Conservation (phyloP, 805 yeast species). For the Suhomyces sp. region DNA sequence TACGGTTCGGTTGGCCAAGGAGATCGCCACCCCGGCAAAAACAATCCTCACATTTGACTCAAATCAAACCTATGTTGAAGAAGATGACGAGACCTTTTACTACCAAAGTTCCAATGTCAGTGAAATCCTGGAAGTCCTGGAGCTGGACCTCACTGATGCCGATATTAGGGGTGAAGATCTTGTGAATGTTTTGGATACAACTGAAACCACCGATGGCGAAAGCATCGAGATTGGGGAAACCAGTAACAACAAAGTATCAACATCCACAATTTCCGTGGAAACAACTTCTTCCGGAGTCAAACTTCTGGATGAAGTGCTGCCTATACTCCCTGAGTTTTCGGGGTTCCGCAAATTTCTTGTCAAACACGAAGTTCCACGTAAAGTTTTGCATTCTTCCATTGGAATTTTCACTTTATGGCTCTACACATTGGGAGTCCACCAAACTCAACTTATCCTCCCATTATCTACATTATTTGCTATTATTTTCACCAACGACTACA, state of each 20-base stretch:
- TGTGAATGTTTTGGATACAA: slow-evolving; percentile 3
- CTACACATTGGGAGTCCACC: slow-evolving; percentile 61
- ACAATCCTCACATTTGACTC: slow-evolving; percentile 20
- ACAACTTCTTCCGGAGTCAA: background rate
- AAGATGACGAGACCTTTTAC: slow-evolving; percentile 39
- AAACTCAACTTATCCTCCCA: slow-evolving; percentile 57
- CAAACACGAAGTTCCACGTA: slow-evolving; percentile 88
- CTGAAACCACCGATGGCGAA: slow-evolving; percentile 2
- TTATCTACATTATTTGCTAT: slow-evolving; percentile 53
- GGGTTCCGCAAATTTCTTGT: slow-evolving; percentile 45
- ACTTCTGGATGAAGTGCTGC: background rate
- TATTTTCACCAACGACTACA: slow-evolving; percentile 61
- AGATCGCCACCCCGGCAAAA: slow-evolving; percentile 6
- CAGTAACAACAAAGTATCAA: background rate
- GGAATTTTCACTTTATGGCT: slow-evolving; percentile 78
- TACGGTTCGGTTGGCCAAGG: slow-evolving; percentile 7
- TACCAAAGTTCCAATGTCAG: slow-evolving; percentile 20
- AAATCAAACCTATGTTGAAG: slow-evolving; percentile 35
- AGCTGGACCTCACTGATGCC: slow-evolving; percentile 15
- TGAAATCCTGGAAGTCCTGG: slow-evolving; percentile 18
- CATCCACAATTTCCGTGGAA: background rate
- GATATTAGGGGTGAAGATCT: slow-evolving; percentile 14
- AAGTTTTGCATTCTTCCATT: slow-evolving; percentile 82
- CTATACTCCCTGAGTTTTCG: slow-evolving; percentile 3
- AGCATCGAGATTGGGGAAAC: background rate